Evolutionary conservation across 495 filamentous ascomycete species (phyloP), one percentile per base, ranked within the genome.

Genomic region (Entonaema liquescens): DNA sequence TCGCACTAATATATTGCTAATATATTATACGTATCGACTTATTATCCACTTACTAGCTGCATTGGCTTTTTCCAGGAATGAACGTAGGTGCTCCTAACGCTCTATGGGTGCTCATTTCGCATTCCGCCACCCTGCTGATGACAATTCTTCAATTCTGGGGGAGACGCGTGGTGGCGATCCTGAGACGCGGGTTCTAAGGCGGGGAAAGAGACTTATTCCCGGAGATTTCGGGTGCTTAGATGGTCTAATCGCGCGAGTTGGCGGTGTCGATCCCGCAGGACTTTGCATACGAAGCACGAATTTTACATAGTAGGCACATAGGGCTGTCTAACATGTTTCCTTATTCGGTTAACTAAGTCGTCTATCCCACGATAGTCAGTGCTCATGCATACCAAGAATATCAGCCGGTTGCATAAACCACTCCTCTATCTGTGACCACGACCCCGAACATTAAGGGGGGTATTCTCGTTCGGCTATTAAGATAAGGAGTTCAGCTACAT

Each of bases 281-380:
- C 38, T 28, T 53, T 62, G 44, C 61, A 69, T 66, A 65, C 57
- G 65, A 68, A 69, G 70, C 53, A 72, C 69, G 49, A 54, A 67
- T 62, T 71, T 71, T 63, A 44, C 59, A 59, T 72, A 29, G 58
- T 67, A 73, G 67, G 58, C 35, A 47, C 70, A 56, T 73, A 73
- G 70, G 70, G 70, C 65, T 73, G 68, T 47, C 70, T 62, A 66
- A 35, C 57, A 26, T 62, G 17, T 62, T 73, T 65, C 65, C 70
- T 23, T 54, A 68, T 69, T 44, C 40, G 62, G 65, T 54, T 69
- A 69, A 60, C 47, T 69, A 69, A 60, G 60, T 23, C 47, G 53
- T 56, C 6, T 49, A 9, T 38, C 50, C 57, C 53, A 33, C 38
- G 42, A 66, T 56, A 65, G 35, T 49, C 63, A 54, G 33, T 60